Percentiles rank a stretch among this genome's conserved stretches.
Conservation (phyloP, 75 land plant species). For the Adiantum capillusveneris region DNA sequence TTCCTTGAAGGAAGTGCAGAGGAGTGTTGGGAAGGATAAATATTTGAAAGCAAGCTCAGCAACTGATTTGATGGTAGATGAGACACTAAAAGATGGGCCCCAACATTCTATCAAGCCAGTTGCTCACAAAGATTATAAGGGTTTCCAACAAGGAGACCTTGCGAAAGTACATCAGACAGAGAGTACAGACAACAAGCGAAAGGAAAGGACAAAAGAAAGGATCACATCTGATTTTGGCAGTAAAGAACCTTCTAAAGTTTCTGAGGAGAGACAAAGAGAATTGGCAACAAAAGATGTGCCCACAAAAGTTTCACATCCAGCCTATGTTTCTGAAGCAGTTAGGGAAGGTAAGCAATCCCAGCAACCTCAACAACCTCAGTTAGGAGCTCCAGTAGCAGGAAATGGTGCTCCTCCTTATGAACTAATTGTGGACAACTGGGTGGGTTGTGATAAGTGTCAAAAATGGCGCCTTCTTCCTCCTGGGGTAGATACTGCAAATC, state of each 20-base stretch:
- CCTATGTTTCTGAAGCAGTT: constrained; percentile 13
- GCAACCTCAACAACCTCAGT: background rate
- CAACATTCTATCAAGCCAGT: too few relatives aligned
- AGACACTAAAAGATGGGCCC: too few relatives aligned
- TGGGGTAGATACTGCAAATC: constrained; percentile 22
- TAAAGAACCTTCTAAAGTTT: constrained; percentile 13
- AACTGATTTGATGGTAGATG: background rate
- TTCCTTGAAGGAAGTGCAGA: constrained; percentile 4
- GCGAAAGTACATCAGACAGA: constrained; percentile 29
- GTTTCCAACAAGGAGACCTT: constrained; percentile 17
- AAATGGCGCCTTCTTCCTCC: constrained; percentile 83
- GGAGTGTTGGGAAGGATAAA: constrained; percentile 21
- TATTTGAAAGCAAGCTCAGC: constrained; percentile 10
- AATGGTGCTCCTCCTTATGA: constrained; percentile 15
- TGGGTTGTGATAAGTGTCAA: constrained; percentile 69
- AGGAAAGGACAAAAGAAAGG: constrained; percentile 19
- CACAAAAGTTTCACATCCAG: constrained; percentile 6
- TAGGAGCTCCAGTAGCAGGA: background rate
- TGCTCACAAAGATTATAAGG: constrained; percentile 13
- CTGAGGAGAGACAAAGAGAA: background rate
- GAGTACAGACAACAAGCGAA: constrained; percentile 22
- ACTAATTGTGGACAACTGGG: constrained; percentile 66
- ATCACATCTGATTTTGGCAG: constrained; percentile 14
- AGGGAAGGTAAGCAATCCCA: background rate
- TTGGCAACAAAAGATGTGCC: too few relatives aligned